A percentile compares a stretch with the other conserved stretches of the same genome.
These are phyloP conservation scores for Lactifluus pinguis DNA, from an alignment of 768 basidiomycete species.

Conservation along the genomic window DNA sequence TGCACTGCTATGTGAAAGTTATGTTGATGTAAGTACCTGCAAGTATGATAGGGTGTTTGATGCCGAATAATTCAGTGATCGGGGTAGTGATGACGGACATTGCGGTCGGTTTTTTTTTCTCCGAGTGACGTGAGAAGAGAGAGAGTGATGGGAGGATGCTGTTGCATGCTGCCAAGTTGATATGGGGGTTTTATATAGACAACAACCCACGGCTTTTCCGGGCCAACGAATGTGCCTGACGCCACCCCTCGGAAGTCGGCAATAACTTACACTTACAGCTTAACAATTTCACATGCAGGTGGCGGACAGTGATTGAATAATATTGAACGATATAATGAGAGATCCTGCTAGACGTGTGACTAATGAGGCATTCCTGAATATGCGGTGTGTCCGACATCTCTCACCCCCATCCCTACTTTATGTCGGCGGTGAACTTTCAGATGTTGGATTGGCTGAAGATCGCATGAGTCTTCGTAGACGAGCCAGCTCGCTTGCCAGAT, in stretches of 20 bases:
- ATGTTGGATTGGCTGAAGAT: slow-evolving; percentile 28
- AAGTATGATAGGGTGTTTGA: slow-evolving; percentile 81
- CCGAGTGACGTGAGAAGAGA: too few species aligned
- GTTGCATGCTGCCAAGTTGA: too few species aligned
- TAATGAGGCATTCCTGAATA: slow-evolving; percentile 13
- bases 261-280: too few species aligned
- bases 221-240: too few species aligned
- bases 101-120: not conserved
- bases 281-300: too few species aligned
- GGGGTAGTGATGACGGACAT: slow-evolving; percentile 71
- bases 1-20: not conserved
- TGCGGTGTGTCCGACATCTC: not conserved
- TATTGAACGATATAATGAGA: slow-evolving; percentile 9
- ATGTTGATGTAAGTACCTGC: slow-evolving; percentile 44
- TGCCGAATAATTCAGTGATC: slow-evolving; percentile 82
- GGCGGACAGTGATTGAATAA: not conserved
- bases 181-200: too few species aligned
- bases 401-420: not conserved
- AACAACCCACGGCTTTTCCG: too few species aligned
- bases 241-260: not conserved
- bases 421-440: slow-evolving; percentile 10
- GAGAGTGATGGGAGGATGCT: not conserved
- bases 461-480: slow-evolving; percentile 70
- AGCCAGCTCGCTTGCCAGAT: slow-evolving; percentile 53
- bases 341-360: slow-evolving; percentile 10